These are phyloP conservation scores for Primulina eburnea DNA, from an alignment of 257 asterid species.

Conservation along the genomic window DNA sequence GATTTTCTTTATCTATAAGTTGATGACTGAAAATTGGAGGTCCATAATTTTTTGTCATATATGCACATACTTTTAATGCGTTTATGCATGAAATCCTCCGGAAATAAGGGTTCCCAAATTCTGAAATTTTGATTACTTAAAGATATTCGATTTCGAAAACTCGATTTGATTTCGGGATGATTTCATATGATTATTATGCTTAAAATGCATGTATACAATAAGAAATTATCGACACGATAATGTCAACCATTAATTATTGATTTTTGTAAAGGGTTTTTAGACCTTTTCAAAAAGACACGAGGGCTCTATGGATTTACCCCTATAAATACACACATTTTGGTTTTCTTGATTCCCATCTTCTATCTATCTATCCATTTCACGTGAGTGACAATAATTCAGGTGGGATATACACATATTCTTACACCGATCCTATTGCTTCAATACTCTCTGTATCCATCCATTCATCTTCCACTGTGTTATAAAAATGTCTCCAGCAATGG, in stretches of 20 bases:
- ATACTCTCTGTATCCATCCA: neutral
- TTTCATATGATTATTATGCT: no score
- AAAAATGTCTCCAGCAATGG: constrained; percentile 60
- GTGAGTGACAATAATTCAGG: neutral
- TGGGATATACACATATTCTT: neutral
- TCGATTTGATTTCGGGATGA: neutral
- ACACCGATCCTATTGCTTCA: neutral
- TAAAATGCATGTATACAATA: neutral
- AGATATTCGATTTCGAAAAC: no score
- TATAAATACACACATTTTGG: constrained; percentile 34
- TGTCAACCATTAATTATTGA: neutral
- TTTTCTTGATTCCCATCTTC: constrained; percentile 31
- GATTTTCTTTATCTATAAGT: neutral
- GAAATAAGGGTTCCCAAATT: no score
- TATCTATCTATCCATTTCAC: neutral
- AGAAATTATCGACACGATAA: neutral
- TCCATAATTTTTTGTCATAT: no score
- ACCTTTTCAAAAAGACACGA: neutral
- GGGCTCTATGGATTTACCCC: neutral
- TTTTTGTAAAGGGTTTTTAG: neutral
- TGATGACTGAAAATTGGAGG: no score
- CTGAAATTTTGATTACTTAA: no score
- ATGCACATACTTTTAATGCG: no score
- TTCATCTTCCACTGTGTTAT: neutral
- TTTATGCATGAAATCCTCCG: no score